phyloP scores from a whole-genome alignment of 495 filamentous ascomycete genomes.

The Penicillium chermesinum region DNA sequence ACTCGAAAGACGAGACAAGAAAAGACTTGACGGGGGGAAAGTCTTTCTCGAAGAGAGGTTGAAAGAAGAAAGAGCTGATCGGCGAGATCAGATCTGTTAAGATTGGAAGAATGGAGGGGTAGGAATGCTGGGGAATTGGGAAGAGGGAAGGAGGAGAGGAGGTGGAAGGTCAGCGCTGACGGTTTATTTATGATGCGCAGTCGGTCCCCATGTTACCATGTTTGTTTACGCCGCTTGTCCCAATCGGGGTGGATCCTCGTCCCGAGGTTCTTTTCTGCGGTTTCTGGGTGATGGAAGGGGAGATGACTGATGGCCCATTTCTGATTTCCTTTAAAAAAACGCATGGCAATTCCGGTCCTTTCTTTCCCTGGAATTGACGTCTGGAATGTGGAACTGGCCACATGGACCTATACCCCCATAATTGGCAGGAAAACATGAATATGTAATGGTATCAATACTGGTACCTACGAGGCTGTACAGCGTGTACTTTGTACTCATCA shows the following conservation, averaged over 20 bases:
- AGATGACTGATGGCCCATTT: no score
- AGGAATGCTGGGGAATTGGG: constrained; percentile 12
- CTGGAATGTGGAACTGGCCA: not conserved
- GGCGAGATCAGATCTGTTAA: constrained; percentile 25
- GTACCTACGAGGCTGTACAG: not conserved
- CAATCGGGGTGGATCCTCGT: constrained; percentile 12
- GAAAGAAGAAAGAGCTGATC: constrained; percentile 10
- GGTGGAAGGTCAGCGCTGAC: not conserved
- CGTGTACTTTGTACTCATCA: not conserved
- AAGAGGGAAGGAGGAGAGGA: constrained; percentile 1
- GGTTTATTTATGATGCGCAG: constrained; percentile 19
- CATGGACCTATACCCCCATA: not conserved
- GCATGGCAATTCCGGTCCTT: no score
- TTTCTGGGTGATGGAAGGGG: no score
- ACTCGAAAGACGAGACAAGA: constrained; percentile 93
- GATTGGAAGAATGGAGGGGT: constrained; percentile 9
- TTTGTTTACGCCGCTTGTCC: constrained; percentile 21
- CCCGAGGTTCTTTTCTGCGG: constrained; percentile 11
- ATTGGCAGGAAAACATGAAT: not conserved
- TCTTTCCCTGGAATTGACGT: no score
- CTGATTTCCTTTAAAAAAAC: no score
- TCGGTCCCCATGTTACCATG: not conserved
- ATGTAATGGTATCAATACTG: no score
- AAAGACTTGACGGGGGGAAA: constrained; percentile 53
- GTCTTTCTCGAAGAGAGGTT: constrained; percentile 35